phyloP scores from a whole-genome alignment of 345 rosid genomes.

The Populus davidiana region DNA sequence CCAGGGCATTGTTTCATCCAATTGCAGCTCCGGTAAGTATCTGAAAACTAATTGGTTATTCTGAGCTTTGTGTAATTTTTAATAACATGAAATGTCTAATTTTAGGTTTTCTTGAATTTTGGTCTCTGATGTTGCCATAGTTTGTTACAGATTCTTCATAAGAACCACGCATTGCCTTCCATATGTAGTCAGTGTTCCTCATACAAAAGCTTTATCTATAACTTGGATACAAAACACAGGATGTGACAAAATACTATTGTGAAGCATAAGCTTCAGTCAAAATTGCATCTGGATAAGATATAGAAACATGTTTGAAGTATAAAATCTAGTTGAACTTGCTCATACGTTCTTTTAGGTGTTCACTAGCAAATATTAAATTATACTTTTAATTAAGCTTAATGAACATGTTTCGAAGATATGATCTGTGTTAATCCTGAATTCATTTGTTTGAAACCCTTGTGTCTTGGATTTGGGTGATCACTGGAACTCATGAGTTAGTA shows the following conservation, averaged over 20 bases:
- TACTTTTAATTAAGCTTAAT: background rate
- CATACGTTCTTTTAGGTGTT: background rate
- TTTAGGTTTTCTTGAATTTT: background rate
- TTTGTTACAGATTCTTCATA: background rate
- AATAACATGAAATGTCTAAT: background rate
- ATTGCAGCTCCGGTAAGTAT: constrained; percentile 44
- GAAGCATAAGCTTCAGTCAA: background rate
- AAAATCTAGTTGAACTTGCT: background rate
- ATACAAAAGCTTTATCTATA: background rate
- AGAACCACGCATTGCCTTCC: too few relatives aligned
- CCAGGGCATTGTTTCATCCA: constrained; percentile 33
- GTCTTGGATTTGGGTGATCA: background rate
- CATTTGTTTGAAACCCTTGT: background rate
- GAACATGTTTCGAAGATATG: background rate
- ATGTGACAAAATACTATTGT: background rate
- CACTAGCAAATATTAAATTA: background rate
- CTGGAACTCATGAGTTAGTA: background rate
- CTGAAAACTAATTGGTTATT: background rate
- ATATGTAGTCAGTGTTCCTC: too few relatives aligned
- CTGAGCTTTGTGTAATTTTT: background rate
- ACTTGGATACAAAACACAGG: background rate
- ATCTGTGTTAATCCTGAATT: background rate
- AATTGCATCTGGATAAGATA: background rate
- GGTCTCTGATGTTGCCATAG: background rate
- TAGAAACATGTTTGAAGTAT: background rate